Base-by-base conservation (phyloP, 345 rosid genomes). In the Ailanthus altissimus region DNA sequence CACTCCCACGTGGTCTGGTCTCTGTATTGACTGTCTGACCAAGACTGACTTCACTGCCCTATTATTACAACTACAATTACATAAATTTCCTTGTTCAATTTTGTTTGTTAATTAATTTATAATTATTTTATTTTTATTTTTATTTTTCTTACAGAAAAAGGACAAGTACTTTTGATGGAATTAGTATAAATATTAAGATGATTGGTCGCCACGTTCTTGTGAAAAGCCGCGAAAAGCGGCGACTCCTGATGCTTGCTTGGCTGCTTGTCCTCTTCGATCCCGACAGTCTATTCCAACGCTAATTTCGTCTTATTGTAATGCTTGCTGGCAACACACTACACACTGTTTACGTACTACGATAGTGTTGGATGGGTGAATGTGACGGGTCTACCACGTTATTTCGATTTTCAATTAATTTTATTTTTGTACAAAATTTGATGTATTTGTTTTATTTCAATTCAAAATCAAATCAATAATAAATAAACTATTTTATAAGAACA, bases 1-100 rank as follows among this genome's bases (percentile, higher is more conserved):
- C 72, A 25, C 67, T 21, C 78, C 72, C 87, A 79, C 85, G 83
- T 81, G 84, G 81, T 70, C 60, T 74, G 69, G 67, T 73, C 58
- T 74, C 59, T 45, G 8, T 13, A 20, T 32, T 65, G n/a, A 1
- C 16, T 45, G n/a, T n/a, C n/a, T n/a, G n/a, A n/a, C n/a, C n/a
- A 23, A 43, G 28, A 23, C n/a, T 45, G 20, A 28, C 67, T 42
- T 8, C 15, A 20, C 5, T 0, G 38, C 2, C 8, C 16, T 12
- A 54, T n/a, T 23, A 32, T 43, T 15, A 32, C 23, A 20, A 0
- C 38, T 25, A 18, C 4, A 62, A 62, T 60, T 61, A 70, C 76
- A 9, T 53, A 32, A 32, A 53, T 53, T 12, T n/a, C 47, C 47
- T 66, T 25, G 6, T 26, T 10, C 21, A 12, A 9, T 47, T 40